These are phyloP conservation scores for Mycena filopes DNA, from an alignment of 768 basidiomycete genomes.

Conservation along the genomic window DNA sequence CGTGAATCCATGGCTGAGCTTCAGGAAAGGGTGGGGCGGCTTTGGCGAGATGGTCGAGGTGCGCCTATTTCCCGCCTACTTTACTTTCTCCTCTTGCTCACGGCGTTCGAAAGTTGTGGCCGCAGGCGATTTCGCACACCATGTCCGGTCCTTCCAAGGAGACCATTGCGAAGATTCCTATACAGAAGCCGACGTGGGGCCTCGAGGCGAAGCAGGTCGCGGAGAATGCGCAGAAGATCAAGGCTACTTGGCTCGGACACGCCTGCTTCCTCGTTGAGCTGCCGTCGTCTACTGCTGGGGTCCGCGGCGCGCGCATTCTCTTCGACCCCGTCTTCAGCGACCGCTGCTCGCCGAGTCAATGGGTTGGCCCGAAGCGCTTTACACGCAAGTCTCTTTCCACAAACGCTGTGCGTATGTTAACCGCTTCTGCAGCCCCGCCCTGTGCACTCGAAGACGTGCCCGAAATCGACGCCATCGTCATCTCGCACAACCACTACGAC, in stretches of 20 bases:
- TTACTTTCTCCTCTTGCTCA: not conserved
- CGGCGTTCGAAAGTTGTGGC: not conserved
- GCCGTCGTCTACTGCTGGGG: constrained; percentile 45
- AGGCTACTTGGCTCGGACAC: constrained; percentile 66
- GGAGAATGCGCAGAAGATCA: constrained; percentile 50
- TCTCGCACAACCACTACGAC: constrained; percentile 69
- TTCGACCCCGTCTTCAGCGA: constrained; percentile 67
- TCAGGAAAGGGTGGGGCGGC: constrained; percentile 19
- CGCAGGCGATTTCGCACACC: not conserved
- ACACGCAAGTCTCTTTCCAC: constrained; percentile 49
- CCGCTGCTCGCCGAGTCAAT: constrained; percentile 60
- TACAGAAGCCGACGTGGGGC: constrained; percentile 54
- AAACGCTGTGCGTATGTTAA: not conserved
- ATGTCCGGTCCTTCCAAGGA: constrained; percentile 27
- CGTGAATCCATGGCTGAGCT: constrained; percentile 45
- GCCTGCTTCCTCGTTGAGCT: constrained; percentile 65
- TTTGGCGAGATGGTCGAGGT: constrained; percentile 31
- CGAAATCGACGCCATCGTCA: constrained; percentile 69
- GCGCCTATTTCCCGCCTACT: not conserved
- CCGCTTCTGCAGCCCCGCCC: constrained; percentile 49
- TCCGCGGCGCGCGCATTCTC: constrained; percentile 56
- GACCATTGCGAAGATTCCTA: constrained; percentile 38
- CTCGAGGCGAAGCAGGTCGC: constrained; percentile 33
- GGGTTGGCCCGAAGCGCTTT: constrained; percentile 58
- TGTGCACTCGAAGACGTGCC: constrained; percentile 67